Conservation (phyloP, 1,284 basidiomycete species). For the Macrocybe sp. region DNA sequence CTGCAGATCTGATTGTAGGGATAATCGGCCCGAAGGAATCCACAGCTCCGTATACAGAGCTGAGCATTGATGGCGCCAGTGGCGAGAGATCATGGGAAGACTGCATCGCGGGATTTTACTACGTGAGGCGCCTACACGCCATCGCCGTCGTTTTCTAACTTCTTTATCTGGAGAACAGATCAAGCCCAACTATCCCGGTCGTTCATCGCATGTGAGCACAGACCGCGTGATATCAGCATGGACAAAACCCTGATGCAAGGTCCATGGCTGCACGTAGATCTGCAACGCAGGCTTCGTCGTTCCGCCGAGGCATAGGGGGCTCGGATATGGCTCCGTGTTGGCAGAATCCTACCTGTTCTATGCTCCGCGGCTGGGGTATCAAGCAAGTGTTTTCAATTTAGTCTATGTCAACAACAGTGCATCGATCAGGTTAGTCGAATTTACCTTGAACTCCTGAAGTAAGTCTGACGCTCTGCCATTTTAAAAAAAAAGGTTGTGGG, state of each 20-base stretch:
- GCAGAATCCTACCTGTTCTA: conserved; percentile 82
- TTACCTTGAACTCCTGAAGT: neutral
- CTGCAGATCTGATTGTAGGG: conserved; percentile 72
- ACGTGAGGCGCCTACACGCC: conserved; percentile 44
- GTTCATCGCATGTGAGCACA: conserved; percentile 80
- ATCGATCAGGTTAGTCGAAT: conserved; percentile 49
- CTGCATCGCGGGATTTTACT: conserved; percentile 77
- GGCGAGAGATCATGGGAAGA: conserved; percentile 58
- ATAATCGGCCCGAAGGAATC: conserved; percentile 36
- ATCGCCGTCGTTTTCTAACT: conserved; percentile 4
- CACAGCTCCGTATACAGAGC: conserved; percentile 16
- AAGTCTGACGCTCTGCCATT: conserved; percentile 5
- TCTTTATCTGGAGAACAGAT: conserved; percentile 36
- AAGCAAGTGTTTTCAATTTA: conserved; percentile 90
- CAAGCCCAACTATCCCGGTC: conserved; percentile 92
- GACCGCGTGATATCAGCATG: neutral
- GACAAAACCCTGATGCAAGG: neutral
- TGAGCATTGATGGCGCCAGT: conserved; percentile 39
- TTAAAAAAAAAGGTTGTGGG: conserved; percentile 68
- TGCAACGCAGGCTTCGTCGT: conserved; percentile 92
- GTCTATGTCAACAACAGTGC: conserved; percentile 83
- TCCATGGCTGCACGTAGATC: conserved; percentile 40
- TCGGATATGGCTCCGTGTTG: conserved; percentile 70
- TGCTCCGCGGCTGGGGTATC: conserved; percentile 77
- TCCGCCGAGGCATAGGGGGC: conserved; percentile 58